Conservation (phyloP, 2,329 filamentous ascomycete genomes). For the Alternaria angustiovoidea region DNA sequence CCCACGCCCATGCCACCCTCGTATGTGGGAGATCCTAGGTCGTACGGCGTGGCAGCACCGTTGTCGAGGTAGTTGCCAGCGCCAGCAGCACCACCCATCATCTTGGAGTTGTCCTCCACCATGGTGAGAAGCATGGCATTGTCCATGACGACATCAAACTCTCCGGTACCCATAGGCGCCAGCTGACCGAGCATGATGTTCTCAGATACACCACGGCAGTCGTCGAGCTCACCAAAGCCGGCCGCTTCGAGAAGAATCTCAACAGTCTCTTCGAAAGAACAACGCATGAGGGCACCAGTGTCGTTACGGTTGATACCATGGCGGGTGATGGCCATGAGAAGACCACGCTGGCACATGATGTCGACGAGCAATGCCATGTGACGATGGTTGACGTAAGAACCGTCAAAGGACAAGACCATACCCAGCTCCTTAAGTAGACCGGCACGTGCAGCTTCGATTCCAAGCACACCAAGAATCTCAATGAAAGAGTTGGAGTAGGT, state of each 20-base stretch:
- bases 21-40: conserved; percentile 71
- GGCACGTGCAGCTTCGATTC: conserved; percentile 91
- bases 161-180: conserved; percentile 95
- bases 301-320: conserved; percentile 99
- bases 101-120: conserved; percentile 83
- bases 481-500: conserved; percentile 97
- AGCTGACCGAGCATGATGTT: conserved; percentile 98
- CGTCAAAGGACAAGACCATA: conserved; percentile 94
- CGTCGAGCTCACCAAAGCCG: conserved; percentile 91
- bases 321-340: conserved; percentile 94
- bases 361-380: conserved; percentile 95
- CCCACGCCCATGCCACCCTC: conserved; percentile 69
- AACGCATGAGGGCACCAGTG: conserved; percentile 97
- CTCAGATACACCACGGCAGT: conserved; percentile 97
- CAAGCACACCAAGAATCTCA: conserved; percentile 92
- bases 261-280: conserved; percentile 98
- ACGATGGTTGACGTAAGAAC: conserved; percentile 99
- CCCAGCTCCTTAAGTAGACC: conserved; percentile 88
- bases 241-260: conserved; percentile 97
- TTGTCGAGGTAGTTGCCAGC: conserved; percentile 76
- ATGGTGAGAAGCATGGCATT: conserved; percentile 95
- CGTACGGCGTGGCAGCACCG: conserved; percentile 93
- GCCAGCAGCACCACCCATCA: conserved; percentile 71
- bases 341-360: conserved; percentile 95
- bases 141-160: conserved; percentile 93